A percentile compares a stretch with the other conserved stretches of the same genome.
Conservation (phyloP, 2,329 filamentous ascomycete genomes). For the Penicillium occitanis region DNA sequence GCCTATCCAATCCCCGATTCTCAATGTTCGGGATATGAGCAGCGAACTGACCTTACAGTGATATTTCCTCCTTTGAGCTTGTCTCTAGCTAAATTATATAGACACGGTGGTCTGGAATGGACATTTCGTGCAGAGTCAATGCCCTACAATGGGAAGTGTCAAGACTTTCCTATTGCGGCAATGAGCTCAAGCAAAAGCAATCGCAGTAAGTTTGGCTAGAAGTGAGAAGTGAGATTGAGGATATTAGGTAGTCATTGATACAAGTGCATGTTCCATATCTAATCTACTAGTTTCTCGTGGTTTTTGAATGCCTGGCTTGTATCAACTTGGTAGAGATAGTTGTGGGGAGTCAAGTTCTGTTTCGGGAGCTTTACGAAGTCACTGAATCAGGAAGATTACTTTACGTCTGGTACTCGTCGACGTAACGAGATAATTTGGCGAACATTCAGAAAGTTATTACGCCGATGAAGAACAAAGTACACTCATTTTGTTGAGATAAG, state of each 20-base stretch:
- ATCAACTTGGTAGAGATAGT: too few species aligned
- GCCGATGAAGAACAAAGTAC: not conserved
- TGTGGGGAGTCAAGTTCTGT: not conserved
- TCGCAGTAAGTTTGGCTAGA: too few species aligned
- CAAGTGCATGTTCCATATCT: not conserved
- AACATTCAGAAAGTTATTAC: not conserved
- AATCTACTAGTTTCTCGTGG: not conserved
- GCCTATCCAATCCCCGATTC: too few species aligned
- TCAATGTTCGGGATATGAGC: too few species aligned
- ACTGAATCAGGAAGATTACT: not conserved
- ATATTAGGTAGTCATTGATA: not conserved
- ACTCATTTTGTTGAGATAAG: not conserved
- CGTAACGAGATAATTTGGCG: not conserved
- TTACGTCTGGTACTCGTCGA: not conserved
- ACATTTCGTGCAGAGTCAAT: not conserved
- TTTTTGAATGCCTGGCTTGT: not conserved
- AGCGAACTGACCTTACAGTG: too few species aligned
- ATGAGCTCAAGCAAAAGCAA: not conserved
- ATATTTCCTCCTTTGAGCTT: too few species aligned
- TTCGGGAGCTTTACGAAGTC: not conserved
- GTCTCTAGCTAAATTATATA: not conserved
- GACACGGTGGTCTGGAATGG: not conserved
- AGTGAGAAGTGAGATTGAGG: not conserved
- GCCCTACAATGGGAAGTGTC: not conserved
- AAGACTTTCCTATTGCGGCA: slow-evolving; percentile 2